phyloP scores from a whole-genome alignment of 2,329 filamentous ascomycete species.

The Verticillium longisporum region DNA sequence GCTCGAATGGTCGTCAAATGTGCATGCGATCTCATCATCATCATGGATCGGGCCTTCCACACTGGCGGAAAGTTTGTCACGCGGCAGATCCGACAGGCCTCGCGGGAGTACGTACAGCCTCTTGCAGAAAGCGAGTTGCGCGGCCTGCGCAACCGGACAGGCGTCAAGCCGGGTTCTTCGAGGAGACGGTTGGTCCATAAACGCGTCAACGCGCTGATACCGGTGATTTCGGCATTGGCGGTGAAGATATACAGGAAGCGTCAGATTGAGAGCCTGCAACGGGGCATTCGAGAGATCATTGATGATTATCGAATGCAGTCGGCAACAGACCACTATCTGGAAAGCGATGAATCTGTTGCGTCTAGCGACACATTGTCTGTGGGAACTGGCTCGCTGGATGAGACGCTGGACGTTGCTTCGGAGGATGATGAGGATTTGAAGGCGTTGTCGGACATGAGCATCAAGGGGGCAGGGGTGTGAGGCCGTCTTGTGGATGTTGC shows the following conservation, averaged over 20 bases:
- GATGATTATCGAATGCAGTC: background rate
- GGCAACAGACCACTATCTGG: background rate
- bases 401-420: background rate
- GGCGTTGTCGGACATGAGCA: background rate
- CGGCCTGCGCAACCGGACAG: background rate
- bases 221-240: background rate
- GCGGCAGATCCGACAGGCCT: background rate
- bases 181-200: background rate
- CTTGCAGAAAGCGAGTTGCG: background rate
- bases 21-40: constrained; percentile 7
- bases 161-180: background rate
- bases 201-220: background rate
- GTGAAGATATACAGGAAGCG: background rate
- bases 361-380: background rate
- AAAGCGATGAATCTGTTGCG: background rate
- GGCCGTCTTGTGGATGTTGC: background rate
- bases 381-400: background rate
- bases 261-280: background rate
- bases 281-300: background rate
- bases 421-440: constrained; percentile 1
- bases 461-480: background rate
- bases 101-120: background rate
- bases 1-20: constrained; percentile 8
- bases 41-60: constrained; percentile 2
- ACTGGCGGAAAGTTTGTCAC: background rate